Percentiles rank a stretch among this genome's conserved stretches.
Conservation (phyloP, 352 stramenopile genomes). For the Pythium aristosporum region DNA sequence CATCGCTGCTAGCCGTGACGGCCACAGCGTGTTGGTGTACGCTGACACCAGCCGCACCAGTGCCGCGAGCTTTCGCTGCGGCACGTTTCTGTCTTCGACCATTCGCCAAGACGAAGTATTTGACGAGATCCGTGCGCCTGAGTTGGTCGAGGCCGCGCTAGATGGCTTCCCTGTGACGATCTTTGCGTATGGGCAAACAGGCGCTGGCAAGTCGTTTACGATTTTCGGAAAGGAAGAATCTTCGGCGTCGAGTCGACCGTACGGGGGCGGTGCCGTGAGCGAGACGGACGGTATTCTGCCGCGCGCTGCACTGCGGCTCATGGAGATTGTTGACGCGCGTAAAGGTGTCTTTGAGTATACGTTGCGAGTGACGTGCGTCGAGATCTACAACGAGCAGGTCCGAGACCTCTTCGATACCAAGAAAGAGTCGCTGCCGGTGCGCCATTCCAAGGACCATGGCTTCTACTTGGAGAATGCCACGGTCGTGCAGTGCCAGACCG, state of each 20-base stretch:
- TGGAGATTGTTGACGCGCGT: constrained; percentile 44
- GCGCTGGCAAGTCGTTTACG: constrained; percentile 70
- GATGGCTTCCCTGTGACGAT: constrained; percentile 72
- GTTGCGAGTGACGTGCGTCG: constrained; percentile 65
- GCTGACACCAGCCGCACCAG: constrained; percentile 30
- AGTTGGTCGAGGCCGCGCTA: constrained; percentile 52
- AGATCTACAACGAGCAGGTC: constrained; percentile 80
- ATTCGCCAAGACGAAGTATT: constrained; percentile 58
- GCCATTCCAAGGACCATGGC: constrained; percentile 57
- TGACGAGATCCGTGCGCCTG: constrained; percentile 36
- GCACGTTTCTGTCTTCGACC: constrained; percentile 43
- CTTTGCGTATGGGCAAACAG: constrained; percentile 75
- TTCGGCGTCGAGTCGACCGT: background rate
- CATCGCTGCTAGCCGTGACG: constrained; percentile 40
- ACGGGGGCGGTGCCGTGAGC: background rate
- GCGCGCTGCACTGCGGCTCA: constrained; percentile 46
- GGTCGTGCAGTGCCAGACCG: constrained; percentile 55
- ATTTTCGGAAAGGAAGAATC: constrained; percentile 70
- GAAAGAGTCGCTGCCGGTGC: constrained; percentile 55
- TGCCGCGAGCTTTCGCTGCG: constrained; percentile 64
- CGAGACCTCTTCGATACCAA: constrained; percentile 62
- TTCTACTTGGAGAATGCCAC: constrained; percentile 78
- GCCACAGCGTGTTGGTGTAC: constrained; percentile 46
- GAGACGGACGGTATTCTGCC: constrained; percentile 50
- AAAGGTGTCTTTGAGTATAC: constrained; percentile 48